Percentiles rank a stretch among this genome's conserved stretches.
Evolutionary conservation across 108 stramenopile species (phyloP).

Genomic region (Schizochytrium sp.): DNA sequence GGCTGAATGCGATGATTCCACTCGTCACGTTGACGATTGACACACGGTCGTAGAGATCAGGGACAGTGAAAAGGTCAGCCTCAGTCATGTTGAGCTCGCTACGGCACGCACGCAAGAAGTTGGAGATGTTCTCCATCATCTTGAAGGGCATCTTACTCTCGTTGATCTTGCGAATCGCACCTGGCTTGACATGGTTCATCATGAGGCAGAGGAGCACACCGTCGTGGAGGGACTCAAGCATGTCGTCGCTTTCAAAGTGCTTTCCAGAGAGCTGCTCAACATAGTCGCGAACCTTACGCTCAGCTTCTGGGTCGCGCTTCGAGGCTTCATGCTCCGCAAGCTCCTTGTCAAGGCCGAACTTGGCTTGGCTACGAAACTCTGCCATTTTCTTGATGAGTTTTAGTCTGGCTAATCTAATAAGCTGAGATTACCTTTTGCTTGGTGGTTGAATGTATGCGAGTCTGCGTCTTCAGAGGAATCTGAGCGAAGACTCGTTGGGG

Average conservation of each 20-base stretch:
- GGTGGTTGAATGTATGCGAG: not conserved
- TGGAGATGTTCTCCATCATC: slow-evolving; percentile 56
- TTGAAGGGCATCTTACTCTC: slow-evolving; percentile 50
- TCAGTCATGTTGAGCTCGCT: slow-evolving; percentile 42
- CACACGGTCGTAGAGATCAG: slow-evolving; percentile 38
- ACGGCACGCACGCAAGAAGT: slow-evolving; percentile 43
- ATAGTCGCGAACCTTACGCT: slow-evolving; percentile 46
- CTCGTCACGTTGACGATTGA: slow-evolving; percentile 3
- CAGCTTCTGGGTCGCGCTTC: slow-evolving; percentile 21
- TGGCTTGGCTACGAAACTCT: not conserved
- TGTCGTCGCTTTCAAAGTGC: slow-evolving; percentile 23
- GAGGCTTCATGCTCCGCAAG: slow-evolving; percentile 36
- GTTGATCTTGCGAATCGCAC: slow-evolving; percentile 55
- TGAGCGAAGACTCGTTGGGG: not conserved
- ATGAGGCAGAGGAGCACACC: slow-evolving; percentile 50
- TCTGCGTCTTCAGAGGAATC: not conserved
- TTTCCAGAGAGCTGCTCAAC: slow-evolving; percentile 43
- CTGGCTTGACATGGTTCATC: slow-evolving; percentile 34
- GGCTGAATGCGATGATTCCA: slow-evolving; percentile 21
- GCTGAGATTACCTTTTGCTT: too few species aligned
- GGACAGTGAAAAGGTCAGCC: slow-evolving; percentile 26
- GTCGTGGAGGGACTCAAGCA: slow-evolving; percentile 40
- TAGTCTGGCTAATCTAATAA: too few species aligned
- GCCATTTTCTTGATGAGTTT: not conserved
- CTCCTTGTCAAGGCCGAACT: slow-evolving; percentile 59